These are phyloP conservation scores for Amoeboradix gromovi DNA, from an alignment of 371 early-diverging fungal genomes.

Conservation along the genomic window DNA sequence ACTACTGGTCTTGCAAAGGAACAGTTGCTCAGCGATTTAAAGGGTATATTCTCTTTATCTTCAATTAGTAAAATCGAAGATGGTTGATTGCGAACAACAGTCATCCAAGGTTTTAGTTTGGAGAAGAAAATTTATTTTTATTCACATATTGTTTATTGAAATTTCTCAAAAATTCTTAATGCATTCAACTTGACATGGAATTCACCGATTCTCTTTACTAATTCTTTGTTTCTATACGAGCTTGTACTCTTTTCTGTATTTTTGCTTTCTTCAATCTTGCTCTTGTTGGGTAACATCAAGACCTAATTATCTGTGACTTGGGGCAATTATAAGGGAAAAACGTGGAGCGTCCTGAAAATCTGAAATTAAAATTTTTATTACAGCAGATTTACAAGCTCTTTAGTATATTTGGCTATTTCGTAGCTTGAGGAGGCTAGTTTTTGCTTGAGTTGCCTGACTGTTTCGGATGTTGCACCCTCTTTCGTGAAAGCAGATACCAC, in stretches of 20 bases:
- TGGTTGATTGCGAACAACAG: neutral
- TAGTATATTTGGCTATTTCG: slow-evolving; percentile 64
- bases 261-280: neutral
- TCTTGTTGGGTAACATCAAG: too few species aligned
- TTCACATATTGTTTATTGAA: too few species aligned
- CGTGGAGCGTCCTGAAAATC: too few species aligned
- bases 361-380: too few species aligned
- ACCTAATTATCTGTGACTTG: too few species aligned
- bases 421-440: slow-evolving; percentile 51
- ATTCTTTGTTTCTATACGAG: neutral
- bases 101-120: neutral
- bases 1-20: neutral
- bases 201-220: neutral
- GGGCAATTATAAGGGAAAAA: too few species aligned
- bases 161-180: neutral
- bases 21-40: neutral
- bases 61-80: neutral
- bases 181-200: neutral
- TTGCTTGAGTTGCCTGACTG: slow-evolving; percentile 37
- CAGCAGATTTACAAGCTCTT: slow-evolving; percentile 11
- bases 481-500: slow-evolving; percentile 12
- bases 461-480: slow-evolving; percentile 15
- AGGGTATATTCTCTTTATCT: neutral
- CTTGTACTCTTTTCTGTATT: neutral
- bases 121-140: neutral